These are phyloP conservation scores for Coniochaeta prunicola DNA, from an alignment of 2,329 filamentous ascomycete species.

Conservation along the genomic window DNA sequence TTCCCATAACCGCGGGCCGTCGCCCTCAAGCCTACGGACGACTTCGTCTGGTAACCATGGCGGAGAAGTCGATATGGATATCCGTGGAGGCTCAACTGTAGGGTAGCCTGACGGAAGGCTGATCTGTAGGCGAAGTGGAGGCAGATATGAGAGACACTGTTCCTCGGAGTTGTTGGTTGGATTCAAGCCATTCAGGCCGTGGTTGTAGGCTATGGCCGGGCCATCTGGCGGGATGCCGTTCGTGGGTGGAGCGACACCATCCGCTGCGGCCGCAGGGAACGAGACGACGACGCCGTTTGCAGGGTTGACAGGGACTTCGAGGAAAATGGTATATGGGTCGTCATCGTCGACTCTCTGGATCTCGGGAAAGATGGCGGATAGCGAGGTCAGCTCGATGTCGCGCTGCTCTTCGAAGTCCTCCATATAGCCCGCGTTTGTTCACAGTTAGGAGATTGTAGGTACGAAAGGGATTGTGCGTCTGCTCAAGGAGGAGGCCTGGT, in stretches of 20 bases:
- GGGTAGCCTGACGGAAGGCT: slow-evolving; percentile 53
- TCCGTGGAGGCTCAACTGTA: slow-evolving; percentile 38
- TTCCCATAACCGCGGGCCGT: slow-evolving; percentile 51
- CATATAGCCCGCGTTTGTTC: neutral
- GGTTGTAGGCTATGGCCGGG: slow-evolving; percentile 6
- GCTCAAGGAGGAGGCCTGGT: neutral
- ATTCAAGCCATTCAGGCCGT: slow-evolving; percentile 3
- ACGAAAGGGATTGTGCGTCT: neutral
- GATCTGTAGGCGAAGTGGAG: slow-evolving; percentile 47
- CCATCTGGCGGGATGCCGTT: slow-evolving; percentile 24
- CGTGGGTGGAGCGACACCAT: slow-evolving; percentile 33
- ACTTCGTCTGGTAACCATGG: slow-evolving; percentile 47
- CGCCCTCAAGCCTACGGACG: slow-evolving; percentile 40
- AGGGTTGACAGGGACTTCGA: slow-evolving; percentile 52
- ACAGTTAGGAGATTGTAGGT: neutral
- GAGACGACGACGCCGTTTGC: slow-evolving; percentile 46
- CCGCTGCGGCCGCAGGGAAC: slow-evolving; percentile 37
- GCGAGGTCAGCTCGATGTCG: slow-evolving; percentile 50
- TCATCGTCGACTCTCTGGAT: slow-evolving; percentile 37
- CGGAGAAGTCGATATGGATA: slow-evolving; percentile 45
- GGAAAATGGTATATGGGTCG: slow-evolving; percentile 40
- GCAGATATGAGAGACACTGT: slow-evolving; percentile 42
- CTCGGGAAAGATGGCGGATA: slow-evolving; percentile 62
- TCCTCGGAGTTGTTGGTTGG: slow-evolving; percentile 30
- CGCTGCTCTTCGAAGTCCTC: slow-evolving; percentile 44